Conservation (phyloP, 2,329 filamentous ascomycete species). For the Colletotrichum sp. region DNA sequence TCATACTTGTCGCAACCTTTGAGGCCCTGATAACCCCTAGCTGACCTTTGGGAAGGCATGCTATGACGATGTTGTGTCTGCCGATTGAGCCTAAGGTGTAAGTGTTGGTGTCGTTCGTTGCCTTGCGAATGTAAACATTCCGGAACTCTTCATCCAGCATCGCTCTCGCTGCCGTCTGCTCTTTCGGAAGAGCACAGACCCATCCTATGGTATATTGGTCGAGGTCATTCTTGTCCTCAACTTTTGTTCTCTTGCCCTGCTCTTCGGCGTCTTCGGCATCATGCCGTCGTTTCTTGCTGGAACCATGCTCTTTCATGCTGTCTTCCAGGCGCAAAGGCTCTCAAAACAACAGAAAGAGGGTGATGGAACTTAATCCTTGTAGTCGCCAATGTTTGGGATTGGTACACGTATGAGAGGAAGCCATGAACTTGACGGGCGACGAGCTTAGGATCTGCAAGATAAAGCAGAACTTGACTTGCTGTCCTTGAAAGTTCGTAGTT, state of each 20-base stretch:
- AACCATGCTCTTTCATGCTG: not conserved
- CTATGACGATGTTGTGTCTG: slow-evolving; percentile 29
- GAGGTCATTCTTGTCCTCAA: rapidly evolving
- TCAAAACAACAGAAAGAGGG: no score
- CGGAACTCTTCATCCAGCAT: slow-evolving; percentile 28
- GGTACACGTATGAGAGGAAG: no score
- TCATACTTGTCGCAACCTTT: rapidly evolving
- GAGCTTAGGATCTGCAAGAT: no score
- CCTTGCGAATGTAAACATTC: not conserved
- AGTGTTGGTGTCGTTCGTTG: slow-evolving; percentile 23
- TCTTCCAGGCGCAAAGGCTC: rapidly evolving
- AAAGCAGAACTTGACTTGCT: not conserved
- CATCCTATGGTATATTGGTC: slow-evolving; percentile 26
- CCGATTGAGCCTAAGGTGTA: slow-evolving; percentile 29
- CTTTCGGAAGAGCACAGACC: slow-evolving; percentile 27
- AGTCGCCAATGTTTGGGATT: no score
- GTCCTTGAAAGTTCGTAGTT: not conserved
- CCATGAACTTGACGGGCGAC: no score
- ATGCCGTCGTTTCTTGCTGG: rapidly evolving
- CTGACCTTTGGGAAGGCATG: slow-evolving; percentile 22
- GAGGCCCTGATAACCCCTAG: slow-evolving; percentile 21
- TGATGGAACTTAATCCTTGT: no score
- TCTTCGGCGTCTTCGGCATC: not conserved
- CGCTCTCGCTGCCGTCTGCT: slow-evolving; percentile 26
- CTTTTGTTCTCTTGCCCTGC: not conserved